These are phyloP conservation scores for Trichoderma sp. DNA, from an alignment of 2,329 filamentous ascomycete species.

Conservation along the genomic window DNA sequence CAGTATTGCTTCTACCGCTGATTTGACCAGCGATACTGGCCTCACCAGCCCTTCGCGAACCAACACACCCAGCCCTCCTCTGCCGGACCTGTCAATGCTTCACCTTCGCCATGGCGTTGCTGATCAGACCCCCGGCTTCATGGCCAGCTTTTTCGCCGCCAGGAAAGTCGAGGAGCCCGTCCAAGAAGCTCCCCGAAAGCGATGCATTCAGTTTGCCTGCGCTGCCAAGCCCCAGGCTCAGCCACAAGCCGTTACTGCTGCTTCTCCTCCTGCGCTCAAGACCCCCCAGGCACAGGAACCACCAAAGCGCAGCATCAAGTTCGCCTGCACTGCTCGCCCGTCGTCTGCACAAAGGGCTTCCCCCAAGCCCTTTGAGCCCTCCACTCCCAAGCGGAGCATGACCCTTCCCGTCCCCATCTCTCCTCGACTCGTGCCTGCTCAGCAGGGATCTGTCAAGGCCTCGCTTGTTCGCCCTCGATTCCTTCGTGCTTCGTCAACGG, in stretches of 20 bases:
- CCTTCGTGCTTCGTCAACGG: slow-evolving; percentile 48
- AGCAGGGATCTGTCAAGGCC: slow-evolving; percentile 25
- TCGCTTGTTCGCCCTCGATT: slow-evolving; percentile 41
- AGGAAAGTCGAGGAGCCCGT: slow-evolving; percentile 40
- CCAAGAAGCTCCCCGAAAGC: slow-evolving; percentile 57
- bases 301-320: slow-evolving; percentile 66
- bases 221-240: slow-evolving; percentile 57
- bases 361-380: slow-evolving; percentile 30
- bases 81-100: slow-evolving; percentile 54
- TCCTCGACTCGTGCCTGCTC: slow-evolving; percentile 24
- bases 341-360: slow-evolving; percentile 40
- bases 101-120: slow-evolving; percentile 36
- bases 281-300: slow-evolving; percentile 34
- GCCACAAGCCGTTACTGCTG: slow-evolving; percentile 35
- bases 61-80: slow-evolving; percentile 84
- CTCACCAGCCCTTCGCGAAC: slow-evolving; percentile 85
- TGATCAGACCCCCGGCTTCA: slow-evolving; percentile 28
- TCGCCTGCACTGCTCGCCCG: slow-evolving; percentile 64
- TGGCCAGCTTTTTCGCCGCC: slow-evolving; percentile 26
- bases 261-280: slow-evolving; percentile 32
- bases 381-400: slow-evolving; percentile 32
- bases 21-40: slow-evolving; percentile 92
- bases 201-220: slow-evolving; percentile 92
- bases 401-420: slow-evolving; percentile 25
- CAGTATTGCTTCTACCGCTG: slow-evolving; percentile 79